A percentile compares a stretch with the other conserved stretches of the same genome.
Evolutionary conservation across 257 asterid genomes (phyloP).

Genomic region (Lantana camara): DNA sequence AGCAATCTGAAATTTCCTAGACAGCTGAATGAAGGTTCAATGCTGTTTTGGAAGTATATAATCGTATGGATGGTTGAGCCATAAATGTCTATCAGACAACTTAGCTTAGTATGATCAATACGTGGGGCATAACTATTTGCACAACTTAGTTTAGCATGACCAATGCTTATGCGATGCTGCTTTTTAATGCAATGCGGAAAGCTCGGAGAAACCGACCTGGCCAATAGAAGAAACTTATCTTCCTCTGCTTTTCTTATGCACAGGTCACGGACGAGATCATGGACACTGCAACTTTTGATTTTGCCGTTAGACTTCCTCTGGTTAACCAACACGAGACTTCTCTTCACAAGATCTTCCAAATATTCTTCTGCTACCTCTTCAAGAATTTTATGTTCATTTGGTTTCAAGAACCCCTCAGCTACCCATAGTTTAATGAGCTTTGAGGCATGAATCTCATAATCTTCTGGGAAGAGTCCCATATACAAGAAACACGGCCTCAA

Average conservation of each 20-base stretch:
- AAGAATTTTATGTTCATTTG: neutral
- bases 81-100: neutral
- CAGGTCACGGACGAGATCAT: neutral
- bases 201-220: neutral
- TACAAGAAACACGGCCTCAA: neutral
- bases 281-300: neutral
- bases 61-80: neutral
- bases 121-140: too few relatives aligned
- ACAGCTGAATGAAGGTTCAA: neutral
- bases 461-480: neutral
- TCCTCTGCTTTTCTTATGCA: neutral
- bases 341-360: neutral
- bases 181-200: neutral
- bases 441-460: neutral
- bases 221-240: neutral
- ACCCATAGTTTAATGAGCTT: neutral
- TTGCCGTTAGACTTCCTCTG: neutral
- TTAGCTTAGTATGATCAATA: too few relatives aligned
- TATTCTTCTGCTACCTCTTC: neutral
- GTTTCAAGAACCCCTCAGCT: neutral
- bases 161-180: neutral
- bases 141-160: too few relatives aligned
- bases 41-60: neutral
- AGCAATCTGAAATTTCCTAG: neutral
- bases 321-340: neutral